phyloP scores from a whole-genome alignment of 2,329 filamentous ascomycete genomes.

The Nothomitra cinnamomea region DNA sequence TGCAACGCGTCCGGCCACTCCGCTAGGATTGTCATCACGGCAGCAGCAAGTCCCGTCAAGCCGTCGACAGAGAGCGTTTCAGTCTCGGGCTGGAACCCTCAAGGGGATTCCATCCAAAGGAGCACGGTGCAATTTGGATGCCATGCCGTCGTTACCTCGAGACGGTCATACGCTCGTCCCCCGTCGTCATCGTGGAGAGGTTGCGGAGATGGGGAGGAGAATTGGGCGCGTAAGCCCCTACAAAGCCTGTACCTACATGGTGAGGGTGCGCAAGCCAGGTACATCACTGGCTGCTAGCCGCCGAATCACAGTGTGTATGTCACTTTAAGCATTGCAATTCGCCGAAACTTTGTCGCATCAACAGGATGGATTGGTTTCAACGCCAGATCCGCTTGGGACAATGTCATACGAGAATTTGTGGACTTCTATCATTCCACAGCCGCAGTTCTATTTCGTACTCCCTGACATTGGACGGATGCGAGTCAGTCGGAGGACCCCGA shows the following conservation, averaged over 20 bases:
- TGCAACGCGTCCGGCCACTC: neutral
- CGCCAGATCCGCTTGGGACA: neutral
- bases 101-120: too few relatives aligned
- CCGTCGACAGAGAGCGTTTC: too few relatives aligned
- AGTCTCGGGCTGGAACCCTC: too few relatives aligned
- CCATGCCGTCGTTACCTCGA: too few relatives aligned
- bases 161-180: neutral
- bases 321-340: neutral
- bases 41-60: neutral
- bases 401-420: neutral
- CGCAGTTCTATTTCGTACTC: neutral
- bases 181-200: neutral
- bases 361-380: neutral
- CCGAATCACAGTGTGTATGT: conserved; percentile 3
- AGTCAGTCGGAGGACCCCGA: neutral
- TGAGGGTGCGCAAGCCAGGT: neutral
- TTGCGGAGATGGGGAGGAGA: neutral
- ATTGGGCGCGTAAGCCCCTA: conserved; percentile 1
- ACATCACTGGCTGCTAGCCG: conserved; percentile 1
- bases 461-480: neutral
- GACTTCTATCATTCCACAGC: neutral
- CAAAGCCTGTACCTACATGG: neutral
- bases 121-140: too few relatives aligned
- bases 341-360: conserved; percentile 3
- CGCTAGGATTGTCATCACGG: neutral